phyloP scores from a whole-genome alignment of 768 basidiomycete genomes.

The Brasilioporus rufonigricans region DNA sequence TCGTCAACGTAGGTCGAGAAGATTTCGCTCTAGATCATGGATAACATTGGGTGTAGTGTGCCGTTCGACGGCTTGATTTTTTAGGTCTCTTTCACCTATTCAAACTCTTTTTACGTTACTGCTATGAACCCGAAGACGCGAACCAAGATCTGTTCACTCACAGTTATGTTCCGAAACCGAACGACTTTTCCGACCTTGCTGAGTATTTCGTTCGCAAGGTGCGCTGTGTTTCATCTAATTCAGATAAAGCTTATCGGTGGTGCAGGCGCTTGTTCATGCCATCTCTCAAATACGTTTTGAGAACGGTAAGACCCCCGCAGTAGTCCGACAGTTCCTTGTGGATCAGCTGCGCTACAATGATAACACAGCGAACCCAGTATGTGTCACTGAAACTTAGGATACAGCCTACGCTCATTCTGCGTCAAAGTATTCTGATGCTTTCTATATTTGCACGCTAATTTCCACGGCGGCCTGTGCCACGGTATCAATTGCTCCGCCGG shows the following conservation, averaged over 20 bases:
- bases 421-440: slow-evolving; percentile 81
- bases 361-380: slow-evolving; percentile 84
- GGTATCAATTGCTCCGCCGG: slow-evolving; percentile 73
- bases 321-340: slow-evolving; percentile 84
- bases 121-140: slow-evolving; percentile 81
- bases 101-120: slow-evolving; percentile 90
- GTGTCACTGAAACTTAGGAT: slow-evolving; percentile 28
- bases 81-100: slow-evolving; percentile 93
- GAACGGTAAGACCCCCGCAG: slow-evolving; percentile 80
- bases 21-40: slow-evolving; percentile 5
- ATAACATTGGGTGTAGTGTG: slow-evolving; percentile 55
- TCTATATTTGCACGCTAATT: slow-evolving; percentile 86
- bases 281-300: slow-evolving; percentile 86
- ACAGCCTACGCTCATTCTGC: slow-evolving; percentile 1
- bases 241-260: slow-evolving; percentile 4
- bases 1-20: slow-evolving; percentile 63
- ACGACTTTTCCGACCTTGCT: slow-evolving; percentile 87
- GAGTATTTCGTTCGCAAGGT: slow-evolving; percentile 97
- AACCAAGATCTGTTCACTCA: slow-evolving; percentile 83
- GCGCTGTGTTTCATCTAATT: slow-evolving; percentile 1
- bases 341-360: slow-evolving; percentile 95
- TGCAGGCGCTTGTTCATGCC: slow-evolving; percentile 73
- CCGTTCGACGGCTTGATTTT: slow-evolving; percentile 77
- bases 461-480: slow-evolving; percentile 78
- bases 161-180: slow-evolving; percentile 91